phyloP scores from a whole-genome alignment of 306 rosid species.

The Citrullus amarus region DNA sequence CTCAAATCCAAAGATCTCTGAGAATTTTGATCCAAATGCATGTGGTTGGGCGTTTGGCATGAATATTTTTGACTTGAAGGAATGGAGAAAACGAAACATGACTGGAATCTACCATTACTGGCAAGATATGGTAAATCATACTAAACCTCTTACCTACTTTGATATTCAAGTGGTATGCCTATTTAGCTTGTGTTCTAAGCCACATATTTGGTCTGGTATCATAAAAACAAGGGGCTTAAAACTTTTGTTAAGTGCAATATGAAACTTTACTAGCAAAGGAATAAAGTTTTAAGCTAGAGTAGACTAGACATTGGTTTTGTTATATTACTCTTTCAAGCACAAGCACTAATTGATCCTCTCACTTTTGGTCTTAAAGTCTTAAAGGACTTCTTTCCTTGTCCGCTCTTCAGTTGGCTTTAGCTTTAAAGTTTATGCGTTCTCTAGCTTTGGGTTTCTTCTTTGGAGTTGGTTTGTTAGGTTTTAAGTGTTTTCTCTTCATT shows the following conservation, averaged over 20 bases:
- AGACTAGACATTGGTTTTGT: neutral
- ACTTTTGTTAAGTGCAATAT: neutral
- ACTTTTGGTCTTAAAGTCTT: no score
- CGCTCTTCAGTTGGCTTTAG: no score
- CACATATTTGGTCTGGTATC: neutral
- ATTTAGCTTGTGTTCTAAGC: neutral
- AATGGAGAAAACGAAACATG: conserved; percentile 83
- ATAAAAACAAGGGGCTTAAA: neutral
- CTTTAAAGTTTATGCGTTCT: no score
- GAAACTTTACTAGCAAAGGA: neutral
- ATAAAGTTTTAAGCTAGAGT: neutral
- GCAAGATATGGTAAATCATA: conserved; percentile 69
- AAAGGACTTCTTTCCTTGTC: no score
- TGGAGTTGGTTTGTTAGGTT: no score
- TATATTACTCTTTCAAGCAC: neutral
- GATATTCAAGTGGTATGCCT: neutral
- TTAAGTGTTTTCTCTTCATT: neutral
- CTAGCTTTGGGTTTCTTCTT: no score
- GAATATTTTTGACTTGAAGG: conserved; percentile 91
- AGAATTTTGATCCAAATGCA: conserved; percentile 77
- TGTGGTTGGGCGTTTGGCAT: conserved; percentile 99
- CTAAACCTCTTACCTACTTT: neutral
- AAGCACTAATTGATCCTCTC: neutral
- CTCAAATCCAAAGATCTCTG: conserved; percentile 69
- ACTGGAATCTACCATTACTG: conserved; percentile 89